Percentiles rank a stretch among this genome's conserved stretches.
Conservation (phyloP, 495 filamentous ascomycete genomes). For the Evernia prunastri region DNA sequence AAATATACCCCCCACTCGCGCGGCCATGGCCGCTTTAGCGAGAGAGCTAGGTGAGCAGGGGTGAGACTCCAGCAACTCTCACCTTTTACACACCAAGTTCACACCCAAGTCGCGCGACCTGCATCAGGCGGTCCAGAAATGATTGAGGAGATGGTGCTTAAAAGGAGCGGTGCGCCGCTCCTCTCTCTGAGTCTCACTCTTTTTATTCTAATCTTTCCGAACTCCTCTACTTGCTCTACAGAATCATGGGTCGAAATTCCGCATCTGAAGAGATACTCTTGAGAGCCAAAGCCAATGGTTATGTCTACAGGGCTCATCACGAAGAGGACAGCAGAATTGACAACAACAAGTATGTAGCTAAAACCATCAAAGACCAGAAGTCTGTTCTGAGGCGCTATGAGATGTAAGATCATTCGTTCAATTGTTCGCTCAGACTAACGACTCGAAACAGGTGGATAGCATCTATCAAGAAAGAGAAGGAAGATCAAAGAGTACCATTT, state of each 20-base stretch:
- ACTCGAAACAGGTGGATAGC: too few relatives aligned
- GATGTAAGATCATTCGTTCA: too few relatives aligned
- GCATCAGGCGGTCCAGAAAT: not conserved
- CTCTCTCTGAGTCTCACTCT: not conserved
- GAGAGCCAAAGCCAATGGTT: not conserved
- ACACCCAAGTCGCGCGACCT: not conserved
- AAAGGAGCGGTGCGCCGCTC: conserved; percentile 1
- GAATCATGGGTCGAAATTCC: conserved; percentile 2
- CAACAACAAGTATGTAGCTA: too few relatives aligned
- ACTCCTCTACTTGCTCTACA: not conserved
- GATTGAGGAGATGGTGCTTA: not conserved
- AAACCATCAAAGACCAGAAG: too few relatives aligned
- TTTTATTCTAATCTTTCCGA: not conserved
- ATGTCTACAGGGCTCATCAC: not conserved
- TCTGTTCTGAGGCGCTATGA: too few relatives aligned
- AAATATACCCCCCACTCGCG: not conserved
- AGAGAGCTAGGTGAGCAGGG: not conserved
- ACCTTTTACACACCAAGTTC: not conserved
- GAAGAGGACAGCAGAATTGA: not conserved
- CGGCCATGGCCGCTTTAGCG: not conserved
- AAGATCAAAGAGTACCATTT: too few relatives aligned
- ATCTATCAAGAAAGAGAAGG: too few relatives aligned
- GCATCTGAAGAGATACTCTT: not conserved
- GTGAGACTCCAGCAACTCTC: not conserved
- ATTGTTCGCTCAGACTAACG: too few relatives aligned